Evolutionary conservation across 305 asterid genomes (phyloP).

Genomic region (Galium porrigens): DNA sequence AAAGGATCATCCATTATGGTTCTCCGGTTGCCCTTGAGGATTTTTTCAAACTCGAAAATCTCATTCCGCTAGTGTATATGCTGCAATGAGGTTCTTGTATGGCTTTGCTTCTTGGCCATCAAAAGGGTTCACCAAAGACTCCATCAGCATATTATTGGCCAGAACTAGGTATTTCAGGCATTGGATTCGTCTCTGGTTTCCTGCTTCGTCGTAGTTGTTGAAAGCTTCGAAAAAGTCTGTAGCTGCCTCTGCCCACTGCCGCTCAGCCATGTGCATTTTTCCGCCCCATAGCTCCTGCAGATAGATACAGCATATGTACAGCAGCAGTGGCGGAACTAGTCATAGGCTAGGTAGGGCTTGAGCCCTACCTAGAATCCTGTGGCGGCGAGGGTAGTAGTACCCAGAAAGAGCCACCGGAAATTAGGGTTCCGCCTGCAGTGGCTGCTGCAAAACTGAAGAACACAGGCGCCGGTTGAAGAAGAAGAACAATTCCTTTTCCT

Average conservation of each 20-base stretch:
- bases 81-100: slow-evolving; percentile 75
- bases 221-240: slow-evolving; percentile 96
- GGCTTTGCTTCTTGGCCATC: slow-evolving; percentile 99
- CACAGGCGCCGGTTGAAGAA: too few species aligned
- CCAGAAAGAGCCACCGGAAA: too few species aligned
- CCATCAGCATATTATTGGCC: slow-evolving; percentile 97
- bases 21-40: slow-evolving; percentile 90
- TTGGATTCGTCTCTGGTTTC: slow-evolving; percentile 83
- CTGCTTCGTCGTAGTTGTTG: slow-evolving; percentile 93
- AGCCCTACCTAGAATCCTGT: too few species aligned
- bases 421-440: too few species aligned
- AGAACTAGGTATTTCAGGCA: slow-evolving; percentile 88
- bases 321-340: too few species aligned
- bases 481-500: too few species aligned
- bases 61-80: slow-evolving; percentile 84
- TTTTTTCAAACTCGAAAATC: slow-evolving; percentile 84
- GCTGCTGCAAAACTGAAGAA: too few species aligned
- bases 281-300: slow-evolving; percentile 91
- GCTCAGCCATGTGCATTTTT: slow-evolving; percentile 95
- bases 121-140: slow-evolving; percentile 86
- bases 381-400: too few species aligned
- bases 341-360: too few species aligned
- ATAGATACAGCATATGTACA: slow-evolving; percentile 11
- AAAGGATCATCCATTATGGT: slow-evolving; percentile 95
- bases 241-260: slow-evolving; percentile 91